Evolutionary conservation across 768 basidiomycete genomes (phyloP).

Genomic region (Tricholoma sp.): DNA sequence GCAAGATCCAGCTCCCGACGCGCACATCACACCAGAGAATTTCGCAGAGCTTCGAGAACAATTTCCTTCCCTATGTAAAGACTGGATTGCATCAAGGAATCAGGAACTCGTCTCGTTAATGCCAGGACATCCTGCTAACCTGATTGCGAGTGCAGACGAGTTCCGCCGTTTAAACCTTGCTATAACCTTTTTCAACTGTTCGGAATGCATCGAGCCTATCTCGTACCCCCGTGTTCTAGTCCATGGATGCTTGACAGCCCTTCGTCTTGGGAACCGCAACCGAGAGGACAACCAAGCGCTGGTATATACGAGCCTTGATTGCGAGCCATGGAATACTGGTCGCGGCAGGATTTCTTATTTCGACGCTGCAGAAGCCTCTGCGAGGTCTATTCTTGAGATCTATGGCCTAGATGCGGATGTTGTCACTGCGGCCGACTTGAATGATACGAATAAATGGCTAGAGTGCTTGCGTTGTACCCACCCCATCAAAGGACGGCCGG

Average conservation of each 20-base stretch:
- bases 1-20: slow-evolving; percentile 11
- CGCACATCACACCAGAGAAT: slow-evolving; percentile 13
- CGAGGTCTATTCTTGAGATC: slow-evolving; percentile 9
- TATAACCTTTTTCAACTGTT: slow-evolving; percentile 22
- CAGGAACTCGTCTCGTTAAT: slow-evolving; percentile 14
- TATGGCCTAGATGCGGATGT: slow-evolving; percentile 12
- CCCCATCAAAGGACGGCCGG: slow-evolving; percentile 10
- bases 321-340: slow-evolving; percentile 19
- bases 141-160: neutral
- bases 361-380: slow-evolving; percentile 12
- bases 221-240: slow-evolving; percentile 22
- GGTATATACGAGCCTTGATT: slow-evolving; percentile 12
- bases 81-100: slow-evolving; percentile 18
- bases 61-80: slow-evolving; percentile 12
- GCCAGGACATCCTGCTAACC: slow-evolving; percentile 6
- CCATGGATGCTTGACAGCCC: slow-evolving; percentile 15
- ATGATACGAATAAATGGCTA: slow-evolving; percentile 15
- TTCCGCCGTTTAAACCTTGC: slow-evolving; percentile 15
- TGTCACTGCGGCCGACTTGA: slow-evolving; percentile 16
- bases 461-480: slow-evolving; percentile 17
- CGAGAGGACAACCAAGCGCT: slow-evolving; percentile 17
- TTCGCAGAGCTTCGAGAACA: slow-evolving; percentile 13
- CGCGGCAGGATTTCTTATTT: slow-evolving; percentile 11
- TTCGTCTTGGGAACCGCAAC: slow-evolving; percentile 19
- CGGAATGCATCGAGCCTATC: slow-evolving; percentile 19